Evolutionary conservation across 352 stramenopile genomes (phyloP).

Genomic region (Globisporangium uncinulatum): DNA sequence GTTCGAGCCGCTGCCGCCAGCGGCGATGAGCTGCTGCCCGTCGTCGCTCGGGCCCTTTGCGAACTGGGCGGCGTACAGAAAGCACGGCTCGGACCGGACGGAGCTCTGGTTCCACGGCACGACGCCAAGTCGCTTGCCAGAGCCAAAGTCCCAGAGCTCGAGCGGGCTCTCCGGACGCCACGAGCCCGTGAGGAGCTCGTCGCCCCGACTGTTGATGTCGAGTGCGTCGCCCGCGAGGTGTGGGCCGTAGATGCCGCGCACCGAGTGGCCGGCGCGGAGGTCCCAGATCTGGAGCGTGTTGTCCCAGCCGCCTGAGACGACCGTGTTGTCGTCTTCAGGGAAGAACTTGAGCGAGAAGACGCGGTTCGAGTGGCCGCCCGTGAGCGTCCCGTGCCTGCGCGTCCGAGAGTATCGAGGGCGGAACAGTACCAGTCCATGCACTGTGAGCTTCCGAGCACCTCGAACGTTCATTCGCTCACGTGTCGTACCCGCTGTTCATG

Average conservation of each 20-base stretch:
- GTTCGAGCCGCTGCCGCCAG: slow-evolving; percentile 85
- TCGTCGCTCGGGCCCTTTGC: slow-evolving; percentile 48
- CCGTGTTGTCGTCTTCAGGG: slow-evolving; percentile 70
- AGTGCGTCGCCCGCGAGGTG: slow-evolving; percentile 80
- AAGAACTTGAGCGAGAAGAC: slow-evolving; percentile 90
- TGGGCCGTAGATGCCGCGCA: slow-evolving; percentile 88
- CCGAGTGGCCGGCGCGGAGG: slow-evolving; percentile 74
- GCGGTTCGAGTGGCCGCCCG: slow-evolving; percentile 87
- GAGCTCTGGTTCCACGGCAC: slow-evolving; percentile 86
- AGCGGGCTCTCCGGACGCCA: slow-evolving; percentile 88
- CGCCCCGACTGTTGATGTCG: slow-evolving; percentile 62
- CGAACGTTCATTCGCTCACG: too few relatives aligned
- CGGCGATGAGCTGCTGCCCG: slow-evolving; percentile 78
- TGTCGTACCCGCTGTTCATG: slow-evolving; percentile 68
- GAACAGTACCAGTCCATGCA: too few relatives aligned
- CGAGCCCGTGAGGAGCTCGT: slow-evolving; percentile 86
- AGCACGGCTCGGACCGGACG: slow-evolving; percentile 73
- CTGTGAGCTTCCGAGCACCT: too few relatives aligned
- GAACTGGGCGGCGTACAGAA: slow-evolving; percentile 89
- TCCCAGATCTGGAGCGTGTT: slow-evolving; percentile 94
- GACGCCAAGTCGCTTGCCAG: slow-evolving; percentile 60
- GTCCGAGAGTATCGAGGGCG: not conserved
- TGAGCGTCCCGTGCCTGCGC: slow-evolving; percentile 43
- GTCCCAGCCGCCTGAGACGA: slow-evolving; percentile 89
- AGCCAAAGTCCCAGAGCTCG: slow-evolving; percentile 89